Base-by-base conservation (phyloP, 2,329 filamentous ascomycete species). In the Ceratocystis smalleyi region DNA sequence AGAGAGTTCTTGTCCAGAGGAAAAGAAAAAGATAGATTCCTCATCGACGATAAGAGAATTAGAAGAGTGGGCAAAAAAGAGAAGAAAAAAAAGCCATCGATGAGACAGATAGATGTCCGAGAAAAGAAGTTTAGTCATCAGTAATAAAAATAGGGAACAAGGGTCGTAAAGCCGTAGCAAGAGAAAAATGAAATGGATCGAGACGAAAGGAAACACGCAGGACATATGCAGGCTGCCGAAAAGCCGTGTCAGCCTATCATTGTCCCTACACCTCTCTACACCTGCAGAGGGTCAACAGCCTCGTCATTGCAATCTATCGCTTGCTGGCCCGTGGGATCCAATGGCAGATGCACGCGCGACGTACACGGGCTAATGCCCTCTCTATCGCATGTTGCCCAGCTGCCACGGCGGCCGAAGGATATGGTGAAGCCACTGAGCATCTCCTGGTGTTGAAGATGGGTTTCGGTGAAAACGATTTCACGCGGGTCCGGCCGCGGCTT, bases 401-500 rank as follows among this genome's bases (percentile, higher is more conserved):
- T 54, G n/a, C 43, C 55, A 45, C 70, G 71, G 40, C 74, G 71
- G 47, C 78, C 78, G 68, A 80, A 80, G 10, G 73, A 76, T 70
- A 77, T 75, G 64, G 73, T 75, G 71, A 78, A 80, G 64, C 74
- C 71, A 65, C 73, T 73, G 45, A 80, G 72, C 70, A 77, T 73
- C 71, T 78, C 75, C 69, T 78, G 77, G 69, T 79, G 75, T 64
- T 73, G 72, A 19, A 78, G 72, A 70, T 79, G 79, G 62, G 76
- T 73, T 64, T 74, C 72, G 7, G 75, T 78, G 61, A 78, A 72
- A 30, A 76, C 76, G 68, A 75, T 73, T 70, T 78, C 76, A 71
- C 75, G 75, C 5, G 77, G 77, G 68, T 79, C 76, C 17, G 64
- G 10, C 19, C 64, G 59, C 35, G 59, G 40, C 47, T 61, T 65